A percentile compares a stretch with the other conserved stretches of the same genome.
Conservation (phyloP, 2,329 filamentous ascomycete species). For the Seiridium unicorne region DNA sequence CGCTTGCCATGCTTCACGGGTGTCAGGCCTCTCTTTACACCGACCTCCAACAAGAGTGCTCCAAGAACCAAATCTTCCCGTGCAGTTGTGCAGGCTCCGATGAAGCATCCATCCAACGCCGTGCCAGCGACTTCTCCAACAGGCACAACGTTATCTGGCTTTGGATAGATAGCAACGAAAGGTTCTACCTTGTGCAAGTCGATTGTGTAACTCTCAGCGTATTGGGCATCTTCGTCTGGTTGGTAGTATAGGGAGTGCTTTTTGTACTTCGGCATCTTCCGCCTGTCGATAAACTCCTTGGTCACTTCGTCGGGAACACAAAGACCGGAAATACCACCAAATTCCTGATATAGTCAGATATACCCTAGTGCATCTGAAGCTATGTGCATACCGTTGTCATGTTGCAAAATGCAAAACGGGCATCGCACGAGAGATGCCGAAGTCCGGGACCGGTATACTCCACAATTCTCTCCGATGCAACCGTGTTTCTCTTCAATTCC, state of each 20-base stretch:
- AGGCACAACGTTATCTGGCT: conserved; percentile 41
- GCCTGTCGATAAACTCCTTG: conserved; percentile 29
- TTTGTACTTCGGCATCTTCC: conserved; percentile 32
- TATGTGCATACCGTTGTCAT: conserved; percentile 43
- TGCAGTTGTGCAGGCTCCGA: conserved; percentile 44
- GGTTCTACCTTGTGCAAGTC: conserved; percentile 35
- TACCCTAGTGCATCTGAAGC: conserved; percentile 33
- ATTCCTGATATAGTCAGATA: conserved; percentile 26
- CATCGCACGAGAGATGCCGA: conserved; percentile 36
- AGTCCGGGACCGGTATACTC: conserved; percentile 42
- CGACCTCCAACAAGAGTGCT: conserved; percentile 37
- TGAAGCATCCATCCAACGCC: conserved; percentile 40
- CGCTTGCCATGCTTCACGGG: conserved; percentile 31
- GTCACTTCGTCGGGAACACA: conserved; percentile 38
- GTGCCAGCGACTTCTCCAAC: conserved; percentile 30
- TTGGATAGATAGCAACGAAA: conserved; percentile 38
- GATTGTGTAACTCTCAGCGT: conserved; percentile 33
- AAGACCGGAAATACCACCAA: conserved; percentile 41
- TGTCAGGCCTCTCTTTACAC: conserved; percentile 28
- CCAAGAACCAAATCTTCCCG: conserved; percentile 43
- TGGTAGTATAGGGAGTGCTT: conserved; percentile 33
- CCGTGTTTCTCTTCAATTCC: conserved; percentile 42
- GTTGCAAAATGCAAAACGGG: conserved; percentile 44
- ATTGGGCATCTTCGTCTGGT: conserved; percentile 35
- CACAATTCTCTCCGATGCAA: conserved; percentile 41